Base-by-base conservation (phyloP, 371 early-diverging fungal species). In the Syncephalastrum sp. region DNA sequence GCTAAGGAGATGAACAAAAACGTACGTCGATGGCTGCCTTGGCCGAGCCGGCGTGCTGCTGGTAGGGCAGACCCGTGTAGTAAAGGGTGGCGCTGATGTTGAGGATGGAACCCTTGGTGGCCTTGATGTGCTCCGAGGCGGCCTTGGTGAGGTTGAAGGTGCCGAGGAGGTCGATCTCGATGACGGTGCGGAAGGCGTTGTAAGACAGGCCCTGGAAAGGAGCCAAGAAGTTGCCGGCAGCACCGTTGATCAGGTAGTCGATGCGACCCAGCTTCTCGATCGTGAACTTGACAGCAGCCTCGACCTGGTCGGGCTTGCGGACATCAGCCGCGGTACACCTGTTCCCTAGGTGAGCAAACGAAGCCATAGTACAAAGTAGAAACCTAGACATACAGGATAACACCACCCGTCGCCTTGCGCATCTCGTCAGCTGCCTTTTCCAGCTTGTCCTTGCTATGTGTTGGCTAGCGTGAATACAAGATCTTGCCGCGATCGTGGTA, bases 131-230 rank as follows among this genome's bases (percentile, higher is more conserved):
- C 15, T 84, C 84, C 47, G 86, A 70, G 45, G 88, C 85, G 44
- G 87, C 87, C 72, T 91, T 91, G 59, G 85, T 84, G 12, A 87
- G 75, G 70, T 91, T 87, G 73, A 86, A 92, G n/a, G 91, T 89
- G 42, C 67, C 66, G 14, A 75, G 53, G 23, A 74, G 58, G 62
- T 75, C 81, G 53, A 81, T 82, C 47, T 81, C 82, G 59, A 82
- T 77, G 29, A 81, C 82, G 33, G 83, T 77, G n/a, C 79, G 75
- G 82, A 91, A 92, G 27, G 88, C 93, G 59, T 88, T 87, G 63
- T 85, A 81, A 3, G 86, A 86, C 12, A 92, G 73, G 42, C 81
- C 62, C 44, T 84, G 81, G 47, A 82, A 82, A 38, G 88, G 74
- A 13, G 88, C 77, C 54, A 92, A 72, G 63, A 92, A 92, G 69